A percentile compares a stretch with the other conserved stretches of the same genome.
These are phyloP conservation scores for Arachis monticola DNA, from an alignment of 331 rosid species.

Conservation along the genomic window DNA sequence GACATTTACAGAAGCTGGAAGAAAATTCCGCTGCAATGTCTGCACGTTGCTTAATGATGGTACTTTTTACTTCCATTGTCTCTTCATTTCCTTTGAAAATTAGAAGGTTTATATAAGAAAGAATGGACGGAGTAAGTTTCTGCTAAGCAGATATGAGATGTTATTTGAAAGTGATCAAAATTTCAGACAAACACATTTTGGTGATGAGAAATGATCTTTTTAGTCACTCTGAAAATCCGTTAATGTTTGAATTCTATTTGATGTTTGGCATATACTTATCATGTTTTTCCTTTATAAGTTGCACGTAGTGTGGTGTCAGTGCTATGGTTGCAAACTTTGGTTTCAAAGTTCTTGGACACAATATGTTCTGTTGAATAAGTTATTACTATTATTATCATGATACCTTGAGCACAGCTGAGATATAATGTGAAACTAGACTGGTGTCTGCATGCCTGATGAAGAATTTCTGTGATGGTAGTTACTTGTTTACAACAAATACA, in stretches of 20 bases:
- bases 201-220: slow-evolving; percentile 2
- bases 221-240: slow-evolving; percentile 20
- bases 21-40: slow-evolving; percentile 96
- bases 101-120: slow-evolving; percentile 12
- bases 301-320: not conserved
- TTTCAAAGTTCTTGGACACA: slow-evolving; percentile 18
- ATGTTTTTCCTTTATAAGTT: slow-evolving; percentile 15
- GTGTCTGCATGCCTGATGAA: not conserved
- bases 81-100: slow-evolving; percentile 28
- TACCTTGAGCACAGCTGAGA: slow-evolving; percentile 11
- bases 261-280: slow-evolving; percentile 12
- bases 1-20: slow-evolving; percentile 92
- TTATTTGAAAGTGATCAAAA: not conserved
- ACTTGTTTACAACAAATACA: slow-evolving; percentile 14
- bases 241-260: slow-evolving; percentile 8
- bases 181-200: not conserved
- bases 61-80: slow-evolving; percentile 47
- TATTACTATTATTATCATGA: slow-evolving; percentile 2
- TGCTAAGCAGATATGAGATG: not conserved
- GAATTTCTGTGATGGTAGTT: slow-evolving; percentile 28
- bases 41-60: slow-evolving; percentile 96
- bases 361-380: slow-evolving; percentile 2
- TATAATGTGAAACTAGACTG: slow-evolving; percentile 21
- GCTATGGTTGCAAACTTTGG: slow-evolving; percentile 28
- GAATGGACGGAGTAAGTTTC: slow-evolving; percentile 27